Base-by-base conservation (phyloP, 139 green algal genomes). In the Closterium sp. region DNA sequence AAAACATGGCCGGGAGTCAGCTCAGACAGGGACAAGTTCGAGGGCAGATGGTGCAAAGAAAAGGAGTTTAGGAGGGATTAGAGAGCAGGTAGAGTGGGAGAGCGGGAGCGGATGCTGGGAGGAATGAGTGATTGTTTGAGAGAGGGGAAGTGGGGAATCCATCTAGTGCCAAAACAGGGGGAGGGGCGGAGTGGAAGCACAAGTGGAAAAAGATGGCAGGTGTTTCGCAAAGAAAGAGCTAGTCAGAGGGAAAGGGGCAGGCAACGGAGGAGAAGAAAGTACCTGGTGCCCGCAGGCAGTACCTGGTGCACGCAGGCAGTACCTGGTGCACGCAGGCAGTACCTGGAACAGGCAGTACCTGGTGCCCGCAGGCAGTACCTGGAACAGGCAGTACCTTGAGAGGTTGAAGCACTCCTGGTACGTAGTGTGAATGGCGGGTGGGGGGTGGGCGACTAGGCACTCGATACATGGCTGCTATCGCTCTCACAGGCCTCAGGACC, bases 391-490 rank as follows among this genome's bases (percentile, higher is more conserved):
- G 34, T 91, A 89, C 88, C 62, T 93, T 79, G 34, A 97, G 92
- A 1, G 96, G 95, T 31, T 92, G 70, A 89, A 98, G 94, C 1
- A 97, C 87, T 70, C 34, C 89, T 2, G 94, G 90, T 9, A 98
- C 97, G 91, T 98, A 99, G 90, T 97, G 97, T 10, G 94, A 97
- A 86, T 97, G 96, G 6, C 96, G 95, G 21, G 94, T 97, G 73
- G 98, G 97, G 85, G 95, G 93, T 1, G 96, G 96, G 92, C 97
- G 97, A 34, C 95, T 96, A 19, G 97, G 98, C 97, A 99, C 98
- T 79, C 98, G 95, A 95, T 98, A 99, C 1, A 96, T 98, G 2
- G 98, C 97, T 3, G 97, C 98, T 93, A 99, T 98, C 92, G 86
- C 86, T 28, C 86, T 31, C 30, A 42, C 86, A 50, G 86, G 86